Percentiles rank a stretch among this genome's conserved stretches.
phyloP scores from a whole-genome alignment of 1,284 basidiomycete species.

The Xanthoconium separans region DNA sequence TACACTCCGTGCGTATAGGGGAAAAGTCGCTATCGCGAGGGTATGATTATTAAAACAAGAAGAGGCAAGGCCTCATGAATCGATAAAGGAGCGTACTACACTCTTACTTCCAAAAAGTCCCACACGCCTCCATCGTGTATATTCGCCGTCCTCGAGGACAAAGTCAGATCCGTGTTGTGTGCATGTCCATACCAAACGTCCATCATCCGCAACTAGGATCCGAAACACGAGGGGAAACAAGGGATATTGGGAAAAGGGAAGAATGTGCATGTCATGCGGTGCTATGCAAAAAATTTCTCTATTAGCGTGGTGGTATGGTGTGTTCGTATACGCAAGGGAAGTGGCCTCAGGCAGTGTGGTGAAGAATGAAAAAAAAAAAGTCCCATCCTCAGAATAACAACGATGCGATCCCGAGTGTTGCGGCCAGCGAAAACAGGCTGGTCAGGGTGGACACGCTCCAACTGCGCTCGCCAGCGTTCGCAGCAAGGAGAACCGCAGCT shows the following conservation, averaged over 20 bases:
- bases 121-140: not conserved
- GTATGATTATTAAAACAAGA: conserved; percentile 22
- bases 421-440: conserved; percentile 9
- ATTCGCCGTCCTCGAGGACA: conserved; percentile 1
- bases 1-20: too few relatives aligned
- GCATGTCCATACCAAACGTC: conserved; percentile 23
- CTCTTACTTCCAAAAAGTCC: not conserved
- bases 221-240: not conserved
- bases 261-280: conserved; percentile 11
- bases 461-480: conserved; percentile 28
- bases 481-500: conserved; percentile 7
- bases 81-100: conserved; percentile 20
- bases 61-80: not conserved
- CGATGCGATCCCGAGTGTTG: conserved; percentile 25
- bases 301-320: conserved; percentile 27
- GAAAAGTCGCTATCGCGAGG: conserved; percentile 2
- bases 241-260: not conserved
- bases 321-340: conserved; percentile 13
- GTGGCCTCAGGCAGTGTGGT: not conserved
- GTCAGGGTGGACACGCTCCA: conserved; percentile 16
- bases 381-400: conserved; percentile 21
- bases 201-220: conserved; percentile 18
- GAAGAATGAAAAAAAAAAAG: not conserved
- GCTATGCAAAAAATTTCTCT: conserved; percentile 12
- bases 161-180: conserved; percentile 12